Base-by-base conservation (phyloP, 805 yeast species). In the Kazachstania bromeliacearum region DNA sequence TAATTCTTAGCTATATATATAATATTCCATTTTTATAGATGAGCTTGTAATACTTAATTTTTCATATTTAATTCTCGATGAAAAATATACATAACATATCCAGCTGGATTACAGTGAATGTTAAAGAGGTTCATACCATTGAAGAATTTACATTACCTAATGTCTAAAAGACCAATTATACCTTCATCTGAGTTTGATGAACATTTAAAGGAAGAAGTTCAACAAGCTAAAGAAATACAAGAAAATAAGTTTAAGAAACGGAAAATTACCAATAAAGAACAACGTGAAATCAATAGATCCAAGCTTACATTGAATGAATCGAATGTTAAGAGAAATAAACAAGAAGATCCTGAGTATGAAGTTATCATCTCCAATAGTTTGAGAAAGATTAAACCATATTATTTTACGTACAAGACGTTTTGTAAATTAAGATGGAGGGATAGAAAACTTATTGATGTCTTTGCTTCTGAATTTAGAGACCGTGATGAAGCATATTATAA, bases 381-480 rank as follows among this genome's bases (percentile, higher is more conserved):
- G 34, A 63, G 96, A 29, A 65, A 80, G 40, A 83, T 89, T 2
- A 68, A 76, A 1, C 96, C 97, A 0, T 92, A 89, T 55, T 82
- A 70, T 53, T 88, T 76, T 64, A 87, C 95, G 1, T 89, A 89
- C 53, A 66, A 84, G 59, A 89, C 98, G 0, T 83, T 79, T 52
- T 87, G 96, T 59, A 89, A 89, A 57, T 60, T 70, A 51, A 67
- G 98, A 51, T 89, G 98, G 98, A 69, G 88, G 47, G 85, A 80
- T 48, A 64, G 85, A n/a, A 75, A 75, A n/a, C 57, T 89, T 25
- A 45, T 85, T 6, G 96, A 89, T 38, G 74, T 89, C 3, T 89
- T 92, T 51, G 63, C 75, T 4, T 70, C 70, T 24, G 98, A 89
- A 57, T 89, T 89, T 53, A 64, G 97, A 39, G 89, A 88, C 49